Evolutionary conservation across 495 filamentous ascomycete species (phyloP).

Genomic region (Talaromyces wortmannii): DNA sequence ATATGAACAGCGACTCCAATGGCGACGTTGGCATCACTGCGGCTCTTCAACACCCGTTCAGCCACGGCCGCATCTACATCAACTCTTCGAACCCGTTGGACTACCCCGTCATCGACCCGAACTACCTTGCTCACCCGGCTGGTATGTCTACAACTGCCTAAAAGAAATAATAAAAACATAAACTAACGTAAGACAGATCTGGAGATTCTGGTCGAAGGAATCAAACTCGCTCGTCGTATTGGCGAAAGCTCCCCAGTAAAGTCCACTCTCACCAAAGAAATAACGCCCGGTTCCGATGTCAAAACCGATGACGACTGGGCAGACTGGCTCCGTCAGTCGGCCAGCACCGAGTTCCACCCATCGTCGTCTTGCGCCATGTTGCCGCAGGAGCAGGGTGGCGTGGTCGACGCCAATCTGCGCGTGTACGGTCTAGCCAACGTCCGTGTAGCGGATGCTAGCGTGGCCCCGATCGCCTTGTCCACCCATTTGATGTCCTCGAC

Average conservation of each 20-base stretch:
- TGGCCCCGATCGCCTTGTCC: slow-evolving; percentile 42
- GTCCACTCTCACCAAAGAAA: slow-evolving; percentile 17
- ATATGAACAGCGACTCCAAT: slow-evolving; percentile 24
- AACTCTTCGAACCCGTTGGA: slow-evolving; percentile 26
- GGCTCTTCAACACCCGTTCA: slow-evolving; percentile 26
- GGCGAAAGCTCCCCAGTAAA: slow-evolving; percentile 18
- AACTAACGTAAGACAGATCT: slow-evolving; percentile 11
- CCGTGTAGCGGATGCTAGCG: slow-evolving; percentile 42
- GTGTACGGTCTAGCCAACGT: slow-evolving; percentile 44
- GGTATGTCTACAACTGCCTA: slow-evolving; percentile 11
- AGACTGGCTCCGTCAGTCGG: slow-evolving; percentile 11
- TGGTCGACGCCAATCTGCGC: slow-evolving; percentile 38
- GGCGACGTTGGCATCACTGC: slow-evolving; percentile 27
- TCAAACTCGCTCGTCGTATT: slow-evolving; percentile 22
- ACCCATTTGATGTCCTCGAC: slow-evolving; percentile 44
- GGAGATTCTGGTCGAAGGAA: slow-evolving; percentile 26
- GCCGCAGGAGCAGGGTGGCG: slow-evolving; percentile 36
- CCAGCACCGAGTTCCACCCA: slow-evolving; percentile 38
- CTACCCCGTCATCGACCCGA: slow-evolving; percentile 28
- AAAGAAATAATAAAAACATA: background rate
- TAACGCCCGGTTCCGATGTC: slow-evolving; percentile 12
- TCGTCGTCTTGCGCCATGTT: slow-evolving; percentile 47
- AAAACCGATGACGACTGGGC: slow-evolving; percentile 20
- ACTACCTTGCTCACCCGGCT: slow-evolving; percentile 20
- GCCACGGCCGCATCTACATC: slow-evolving; percentile 29